Base-by-base conservation (phyloP, 352 stramenopile species). In the Globisporangium carolinianum region DNA sequence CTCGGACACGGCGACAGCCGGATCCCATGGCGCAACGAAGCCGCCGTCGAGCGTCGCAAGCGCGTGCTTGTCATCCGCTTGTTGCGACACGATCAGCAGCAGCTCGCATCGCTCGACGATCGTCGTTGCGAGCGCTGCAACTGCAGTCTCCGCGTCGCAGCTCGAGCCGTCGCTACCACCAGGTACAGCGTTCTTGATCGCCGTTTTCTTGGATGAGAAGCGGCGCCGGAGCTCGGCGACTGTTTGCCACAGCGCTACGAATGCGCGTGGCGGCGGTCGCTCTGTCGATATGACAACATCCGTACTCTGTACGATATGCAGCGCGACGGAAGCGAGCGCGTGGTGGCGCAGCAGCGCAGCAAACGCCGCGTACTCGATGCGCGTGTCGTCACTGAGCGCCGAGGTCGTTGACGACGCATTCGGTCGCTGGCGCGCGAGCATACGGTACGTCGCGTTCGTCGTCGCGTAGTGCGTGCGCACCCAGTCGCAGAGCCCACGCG, bases 361-460 rank as follows among this genome's bases (percentile, higher is more conserved):
- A 49, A 91, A 92, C 12, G 75, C 61, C 0, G 71, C 62, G 10
- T 60, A 35, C 62, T 95, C 86, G 1, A 94, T 74, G 15, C 61
- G 52, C 6, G 17, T 60, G n/a, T 58, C 54, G 4, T 60, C 57
- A 15, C 51, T 39, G 9, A 53, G 6, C 9, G 17, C 36, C 5
- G 43, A 11, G 10, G 32, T 63, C 49, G 63, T 49, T 4, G 64
- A 41, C 9, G 63, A 60, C n/a, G 75, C 45, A 49, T 18, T 8
- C 15, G 17, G 63, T 7, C 66, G 50, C 36, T 85, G 74, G 0
- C 78, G 75, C 11, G 76, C 14, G 4, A 91, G 65, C 73, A 94
- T 90, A 14, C 80, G 74, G 60, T 94, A 94, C 10, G 74, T 71
- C 2, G 72, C 35, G 17, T 94, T 79, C 39, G 59, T 71, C 45